phyloP scores from a whole-genome alignment of 768 basidiomycete species.

The Auricularia heimuer region DNA sequence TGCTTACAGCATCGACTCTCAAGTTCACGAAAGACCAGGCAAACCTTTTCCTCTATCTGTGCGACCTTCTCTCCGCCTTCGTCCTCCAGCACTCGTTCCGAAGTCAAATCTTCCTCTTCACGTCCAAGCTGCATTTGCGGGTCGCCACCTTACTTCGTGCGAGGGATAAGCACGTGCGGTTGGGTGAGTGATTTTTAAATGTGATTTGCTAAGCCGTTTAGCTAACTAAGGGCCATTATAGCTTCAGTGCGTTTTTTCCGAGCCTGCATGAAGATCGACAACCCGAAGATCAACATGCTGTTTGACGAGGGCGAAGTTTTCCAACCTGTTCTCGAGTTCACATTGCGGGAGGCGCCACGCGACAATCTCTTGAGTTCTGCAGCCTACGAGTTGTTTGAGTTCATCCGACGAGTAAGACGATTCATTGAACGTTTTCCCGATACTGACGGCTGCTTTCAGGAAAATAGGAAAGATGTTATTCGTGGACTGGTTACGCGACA shows the following conservation, averaged over 20 bases:
- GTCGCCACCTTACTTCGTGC: constrained; percentile 70
- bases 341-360: constrained; percentile 68
- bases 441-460: constrained; percentile 33
- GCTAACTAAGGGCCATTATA: constrained; percentile 20
- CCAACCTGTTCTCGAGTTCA: constrained; percentile 73
- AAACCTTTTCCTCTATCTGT: constrained; percentile 79
- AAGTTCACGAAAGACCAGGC: constrained; percentile 61
- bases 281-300: constrained; percentile 61
- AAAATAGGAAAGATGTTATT: constrained; percentile 82
- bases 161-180: constrained; percentile 84
- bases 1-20: constrained; percentile 38
- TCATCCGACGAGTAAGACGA: constrained; percentile 64
- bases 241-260: constrained; percentile 92
- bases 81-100: constrained; percentile 84
- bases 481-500: constrained; percentile 74
- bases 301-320: constrained; percentile 80
- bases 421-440: constrained; percentile 5
- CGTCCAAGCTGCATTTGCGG: constrained; percentile 62
- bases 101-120: constrained; percentile 82
- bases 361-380: constrained; percentile 93
- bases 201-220: not conserved
- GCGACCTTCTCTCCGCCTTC: constrained; percentile 86
- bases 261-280: constrained; percentile 71
- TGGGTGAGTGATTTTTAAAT: constrained; percentile 49
- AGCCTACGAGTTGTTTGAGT: constrained; percentile 93